Percentiles rank a stretch among this genome's conserved stretches.
Conservation (phyloP, 768 basidiomycete species). For the Kwoniella europaea region DNA sequence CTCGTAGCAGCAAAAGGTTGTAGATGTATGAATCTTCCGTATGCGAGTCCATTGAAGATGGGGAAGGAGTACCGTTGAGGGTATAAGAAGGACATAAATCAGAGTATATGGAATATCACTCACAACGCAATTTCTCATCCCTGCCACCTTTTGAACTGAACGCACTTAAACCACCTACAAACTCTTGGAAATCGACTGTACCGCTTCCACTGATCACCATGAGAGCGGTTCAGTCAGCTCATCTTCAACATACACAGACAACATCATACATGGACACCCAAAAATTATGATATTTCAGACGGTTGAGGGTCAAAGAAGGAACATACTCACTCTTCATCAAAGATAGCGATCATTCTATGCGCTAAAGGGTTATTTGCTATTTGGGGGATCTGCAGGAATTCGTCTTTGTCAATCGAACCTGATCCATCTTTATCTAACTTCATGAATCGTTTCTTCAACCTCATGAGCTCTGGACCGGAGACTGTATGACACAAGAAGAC, state of each 20-base stretch:
- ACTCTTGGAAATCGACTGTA: conserved; percentile 98
- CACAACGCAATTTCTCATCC: conserved; percentile 95
- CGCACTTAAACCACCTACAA: conserved; percentile 95
- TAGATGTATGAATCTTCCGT: too few relatives aligned
- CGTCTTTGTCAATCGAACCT: conserved; percentile 96
- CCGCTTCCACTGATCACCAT: conserved; percentile 79
- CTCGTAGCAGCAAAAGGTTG: too few relatives aligned
- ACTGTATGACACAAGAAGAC: conserved; percentile 63
- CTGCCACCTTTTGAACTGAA: conserved; percentile 95
- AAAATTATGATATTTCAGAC: too few relatives aligned
- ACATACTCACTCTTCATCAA: conserved; percentile 90
- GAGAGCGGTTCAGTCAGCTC: not conserved
- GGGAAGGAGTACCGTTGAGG: too few relatives aligned
- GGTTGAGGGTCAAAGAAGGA: not conserved
- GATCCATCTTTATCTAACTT: conserved; percentile 98
- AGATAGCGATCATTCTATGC: conserved; percentile 97
- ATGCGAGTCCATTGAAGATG: too few relatives aligned
- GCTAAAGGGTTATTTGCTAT: conserved; percentile 97
- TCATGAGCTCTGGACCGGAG: conserved; percentile 89
- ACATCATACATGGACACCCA: too few relatives aligned
- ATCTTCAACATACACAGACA: not conserved
- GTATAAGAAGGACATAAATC: too few relatives aligned
- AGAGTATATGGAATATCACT: conserved; percentile 57
- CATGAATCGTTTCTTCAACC: conserved; percentile 99
- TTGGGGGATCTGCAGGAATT: conserved; percentile 98